phyloP scores from a whole-genome alignment of 1,284 basidiomycete genomes.

The Athelia sp. region DNA sequence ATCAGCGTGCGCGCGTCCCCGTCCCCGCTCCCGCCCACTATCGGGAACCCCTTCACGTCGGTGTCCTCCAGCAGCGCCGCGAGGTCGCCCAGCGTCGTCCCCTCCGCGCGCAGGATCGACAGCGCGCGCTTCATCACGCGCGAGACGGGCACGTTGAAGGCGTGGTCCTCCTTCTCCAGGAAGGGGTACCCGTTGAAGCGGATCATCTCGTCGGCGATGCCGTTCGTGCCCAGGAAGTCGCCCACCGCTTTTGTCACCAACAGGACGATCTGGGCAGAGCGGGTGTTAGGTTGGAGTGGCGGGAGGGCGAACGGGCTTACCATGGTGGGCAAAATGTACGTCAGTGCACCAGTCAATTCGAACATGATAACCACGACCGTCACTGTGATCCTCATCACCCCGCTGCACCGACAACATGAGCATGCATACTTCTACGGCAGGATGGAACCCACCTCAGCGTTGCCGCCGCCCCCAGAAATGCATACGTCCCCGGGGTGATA shows the following conservation, averaged over 20 bases:
- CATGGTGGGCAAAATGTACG: slow-evolving; percentile 98
- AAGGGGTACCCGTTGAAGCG: slow-evolving; percentile 97
- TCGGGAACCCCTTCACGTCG: slow-evolving; percentile 88
- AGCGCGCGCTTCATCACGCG: slow-evolving; percentile 86
- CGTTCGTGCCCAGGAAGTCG: slow-evolving; percentile 90
- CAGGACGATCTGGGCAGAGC: slow-evolving; percentile 77
- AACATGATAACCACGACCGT: slow-evolving; percentile 99
- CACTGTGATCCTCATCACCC: slow-evolving; percentile 95
- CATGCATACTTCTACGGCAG: background rate
- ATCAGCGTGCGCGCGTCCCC: slow-evolving; percentile 55
- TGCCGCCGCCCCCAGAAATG: slow-evolving; percentile 91
- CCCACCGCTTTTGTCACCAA: slow-evolving; percentile 96
- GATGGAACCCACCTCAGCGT: slow-evolving; percentile 67
- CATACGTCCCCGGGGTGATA: slow-evolving; percentile 98
- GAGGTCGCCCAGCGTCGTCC: slow-evolving; percentile 74
- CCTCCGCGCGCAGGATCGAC: slow-evolving; percentile 67
- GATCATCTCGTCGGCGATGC: slow-evolving; percentile 97
- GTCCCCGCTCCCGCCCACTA: slow-evolving; percentile 56
- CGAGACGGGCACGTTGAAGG: slow-evolving; percentile 89
- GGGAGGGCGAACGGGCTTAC: slow-evolving; percentile 35
- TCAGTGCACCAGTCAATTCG: slow-evolving; percentile 97
- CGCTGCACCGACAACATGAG: slow-evolving; percentile 43
- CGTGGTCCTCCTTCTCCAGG: slow-evolving; percentile 90
- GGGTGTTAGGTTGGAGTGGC: background rate
- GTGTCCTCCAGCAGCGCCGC: slow-evolving; percentile 67